Evolutionary conservation across 495 filamentous ascomycete genomes (phyloP).

Genomic region (Talaromyces proteolyticus): DNA sequence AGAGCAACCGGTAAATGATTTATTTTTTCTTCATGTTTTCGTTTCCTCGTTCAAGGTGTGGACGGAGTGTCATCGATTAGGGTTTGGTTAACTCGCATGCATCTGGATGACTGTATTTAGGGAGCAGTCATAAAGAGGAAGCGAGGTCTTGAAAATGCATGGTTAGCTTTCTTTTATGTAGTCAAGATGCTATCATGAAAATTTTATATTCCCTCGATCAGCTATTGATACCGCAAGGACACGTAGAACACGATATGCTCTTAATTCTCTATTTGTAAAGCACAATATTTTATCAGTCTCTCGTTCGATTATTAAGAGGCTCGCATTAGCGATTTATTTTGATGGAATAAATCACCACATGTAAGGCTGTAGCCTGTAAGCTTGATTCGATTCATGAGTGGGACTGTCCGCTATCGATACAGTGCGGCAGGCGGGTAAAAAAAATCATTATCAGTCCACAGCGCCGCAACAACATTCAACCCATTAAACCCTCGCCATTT

Average conservation of each 20-base stretch:
- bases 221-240: constrained; percentile 10
- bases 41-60: constrained; percentile 34
- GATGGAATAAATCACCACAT: background rate
- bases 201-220: constrained; percentile 28
- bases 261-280: too few relatives aligned
- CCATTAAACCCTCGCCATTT: constrained; percentile 11
- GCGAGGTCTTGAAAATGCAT: constrained; percentile 33
- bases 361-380: background rate
- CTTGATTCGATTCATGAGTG: too few relatives aligned
- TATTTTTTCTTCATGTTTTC: constrained; percentile 37
- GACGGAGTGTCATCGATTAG: constrained; percentile 41
- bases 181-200: constrained; percentile 44
- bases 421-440: constrained; percentile 16
- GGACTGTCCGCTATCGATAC: constrained; percentile 31
- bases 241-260: background rate
- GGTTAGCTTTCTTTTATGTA: constrained; percentile 41
- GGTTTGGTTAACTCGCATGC: constrained; percentile 43
- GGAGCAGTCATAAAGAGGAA: constrained; percentile 33
- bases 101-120: constrained; percentile 42
- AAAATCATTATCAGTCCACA: constrained; percentile 25
- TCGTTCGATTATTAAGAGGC: too few relatives aligned
- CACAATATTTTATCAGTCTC: too few relatives aligned
- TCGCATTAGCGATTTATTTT: background rate
- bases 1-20: constrained; percentile 91
- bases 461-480: constrained; percentile 11